Base-by-base conservation (phyloP, 1,284 basidiomycete genomes). In the Xanthoconium separans region DNA sequence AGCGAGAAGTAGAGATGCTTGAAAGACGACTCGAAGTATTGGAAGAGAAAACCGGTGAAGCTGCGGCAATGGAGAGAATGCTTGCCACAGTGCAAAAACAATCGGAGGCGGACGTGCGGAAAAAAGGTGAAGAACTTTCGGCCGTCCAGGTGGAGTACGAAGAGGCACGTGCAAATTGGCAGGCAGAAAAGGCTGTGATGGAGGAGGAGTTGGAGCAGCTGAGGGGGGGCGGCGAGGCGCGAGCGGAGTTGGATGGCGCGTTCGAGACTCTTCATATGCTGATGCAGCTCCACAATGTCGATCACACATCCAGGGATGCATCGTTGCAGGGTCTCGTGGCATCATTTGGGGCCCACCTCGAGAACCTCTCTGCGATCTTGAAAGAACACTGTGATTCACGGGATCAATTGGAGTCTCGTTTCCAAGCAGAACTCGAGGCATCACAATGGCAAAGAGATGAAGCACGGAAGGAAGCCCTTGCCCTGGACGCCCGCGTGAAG, bases 401-500 rank as follows among this genome's bases (percentile, higher is more conserved):
- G 44, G 69, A 73, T 44, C 76, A 77, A 61, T 57, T 84, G 48
- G 81, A 85, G 59, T 78, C 78, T 31, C 79, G 77, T 58, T 75
- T 79, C 13, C 79, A 82, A 57, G 59, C 70, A 46, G 83, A 88
- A 57, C 62, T 89, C 30, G 84, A 87, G 57, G 77, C 78, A 18
- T 76, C 76, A 8, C 72, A 79, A 42, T 72, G 69, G 34, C 83
- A 85, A 58, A 72, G 80, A 34, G 86, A 89, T 51, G 73, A 78
- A 6, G 77, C 77, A 8, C 75, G 73, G 51, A 74, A 70, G 53
- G 78, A 84, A 51, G 68, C 73, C 27, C 69, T 74, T 44, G 62
- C 70, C 6, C 61, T 83, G 49, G 76, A 81, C 56, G 65, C 67
- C 18, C 74, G 73, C 47, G 59, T 79, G 47, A 77, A 76, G 74